Percentiles rank a stretch among this genome's conserved stretches.
Conservation (phyloP, 2,329 filamentous ascomycete genomes). For the Colletotrichum sp. region DNA sequence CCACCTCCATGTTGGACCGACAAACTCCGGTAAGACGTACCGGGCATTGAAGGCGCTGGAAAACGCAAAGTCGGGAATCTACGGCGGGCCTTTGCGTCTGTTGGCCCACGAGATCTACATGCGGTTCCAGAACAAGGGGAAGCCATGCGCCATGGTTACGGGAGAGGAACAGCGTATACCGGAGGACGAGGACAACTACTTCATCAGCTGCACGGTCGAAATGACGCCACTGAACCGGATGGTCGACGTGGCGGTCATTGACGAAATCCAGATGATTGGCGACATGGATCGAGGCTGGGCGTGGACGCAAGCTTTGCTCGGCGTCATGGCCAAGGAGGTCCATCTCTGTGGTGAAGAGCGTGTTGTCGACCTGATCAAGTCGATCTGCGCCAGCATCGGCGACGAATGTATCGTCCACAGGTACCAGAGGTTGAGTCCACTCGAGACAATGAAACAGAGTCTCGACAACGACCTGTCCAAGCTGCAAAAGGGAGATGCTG, state of each 20-base stretch:
- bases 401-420: slow-evolving; percentile 82
- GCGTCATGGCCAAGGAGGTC: slow-evolving; percentile 84
- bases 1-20: slow-evolving; percentile 93
- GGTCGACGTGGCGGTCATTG: slow-evolving; percentile 92
- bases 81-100: slow-evolving; percentile 87
- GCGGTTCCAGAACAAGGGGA: slow-evolving; percentile 81
- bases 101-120: slow-evolving; percentile 94
- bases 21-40: slow-evolving; percentile 98
- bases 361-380: slow-evolving; percentile 77
- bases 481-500: slow-evolving; percentile 86
- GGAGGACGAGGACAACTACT: slow-evolving; percentile 57
- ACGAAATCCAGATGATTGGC: slow-evolving; percentile 98
- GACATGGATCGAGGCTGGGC: slow-evolving; percentile 84
- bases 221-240: slow-evolving; percentile 67
- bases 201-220: slow-evolving; percentile 92
- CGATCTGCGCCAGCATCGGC: slow-evolving; percentile 78
- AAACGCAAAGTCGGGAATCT: slow-evolving; percentile 76
- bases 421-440: slow-evolving; percentile 83
- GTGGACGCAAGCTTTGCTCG: slow-evolving; percentile 91
- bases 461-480: slow-evolving; percentile 67
- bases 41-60: slow-evolving; percentile 88
- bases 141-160: slow-evolving; percentile 80
- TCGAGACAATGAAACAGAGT: slow-evolving; percentile 69
- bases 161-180: slow-evolving; percentile 86
- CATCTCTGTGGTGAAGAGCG: slow-evolving; percentile 93